Evolutionary conservation across 306 rosid species (phyloP), one percentile per base, ranked within the genome.

Genomic region (Rosa multiflora): DNA sequence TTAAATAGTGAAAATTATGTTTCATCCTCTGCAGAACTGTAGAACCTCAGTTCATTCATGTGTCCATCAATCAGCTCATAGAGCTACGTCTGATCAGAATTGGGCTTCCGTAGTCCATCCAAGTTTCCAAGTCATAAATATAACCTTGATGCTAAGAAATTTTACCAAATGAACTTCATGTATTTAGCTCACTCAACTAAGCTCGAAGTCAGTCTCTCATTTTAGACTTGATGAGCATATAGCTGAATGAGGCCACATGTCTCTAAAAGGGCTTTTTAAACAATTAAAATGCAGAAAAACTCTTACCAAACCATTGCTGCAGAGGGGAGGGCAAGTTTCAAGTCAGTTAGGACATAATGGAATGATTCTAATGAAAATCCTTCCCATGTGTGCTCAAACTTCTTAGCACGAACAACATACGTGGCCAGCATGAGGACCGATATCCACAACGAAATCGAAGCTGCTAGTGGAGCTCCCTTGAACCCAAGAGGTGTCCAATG

Each of bases 301-400:
- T 76, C 91, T 87, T 76, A 92, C 97, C 98, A 91, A 17, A 91
- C 86, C 98, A 91, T 94, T 42, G 89, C 91, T 1, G 92, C 93
- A 29, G 97, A 94, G 43, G 98, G 90, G 52, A 94, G 68, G 55
- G 98, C 90, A 23, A 94, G 89, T 87, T 85, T 94, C 62, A 94
- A 75, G 77, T 82, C 83, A 18, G 85, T 58, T 5, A 87, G 11
- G 32, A 94, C 52, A 11, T 81, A 87, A 78, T 67, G 12, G 55
- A 89, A 81, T 26, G 93, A 85, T 10, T 88, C 81, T 14, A 56
- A 26, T 13, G 97, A 91, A 83, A 94, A 87, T n/a, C 97, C 97
- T 59, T 47, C 70, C 98, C 97, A 92, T 32, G 98, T 94, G 15
- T 61, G 80, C 76, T 86, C 74, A 78, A 90, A 86, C 70, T 84